Evolutionary conservation across 495 filamentous ascomycete genomes (phyloP), one percentile per base, ranked within the genome.

Genomic region (Tuber borchii): DNA sequence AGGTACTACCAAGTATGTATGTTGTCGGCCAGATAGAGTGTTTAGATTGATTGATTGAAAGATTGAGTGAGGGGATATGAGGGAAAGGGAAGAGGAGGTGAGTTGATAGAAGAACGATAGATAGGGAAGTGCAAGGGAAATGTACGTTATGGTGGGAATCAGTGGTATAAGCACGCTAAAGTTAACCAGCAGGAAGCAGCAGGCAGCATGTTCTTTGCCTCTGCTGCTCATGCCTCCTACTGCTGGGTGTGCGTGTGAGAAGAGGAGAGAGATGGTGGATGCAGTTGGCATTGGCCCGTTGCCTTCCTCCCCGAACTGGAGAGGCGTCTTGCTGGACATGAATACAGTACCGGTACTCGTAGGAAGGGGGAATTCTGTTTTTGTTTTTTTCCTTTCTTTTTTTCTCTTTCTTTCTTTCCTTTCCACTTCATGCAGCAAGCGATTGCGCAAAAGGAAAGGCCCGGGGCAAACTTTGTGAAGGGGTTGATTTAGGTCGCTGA

Each of bases 391-490:
- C 10, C 26, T 61, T 26, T 22, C n/a, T 26, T n/a, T 56, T 17
- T 10, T n/a, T 56, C n/a, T 8, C 31, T 19, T 65, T 19, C 16
- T 22, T n/a, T 12, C 0, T 65, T 65, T 31, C 56, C 14, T 7
- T 65, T 34, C 56, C 56, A 65, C 56, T 65, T 65, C n/a, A 48
- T 61, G 74, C 69, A 75, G 74, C 74, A 78, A 79, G 76, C 70
- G 78, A 79, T 79, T 79, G 78, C 76, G 78, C 78, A 79, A 79
- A 79, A 76, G 78, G 78, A 76, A 79, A 79, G 37, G 77, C 76
- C 77, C 77, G 78, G 70, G 61, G 77, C 56, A 65, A 65, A 65
- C 26, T 65, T 65, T 79, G 76, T 61, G 76, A 79, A 79, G 78
- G 78, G 78, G 74, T 77, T 79, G 77, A 76, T 79, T 73, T 79